phyloP scores from a whole-genome alignment of 1,284 basidiomycete species.

The Malassezia caprae region DNA sequence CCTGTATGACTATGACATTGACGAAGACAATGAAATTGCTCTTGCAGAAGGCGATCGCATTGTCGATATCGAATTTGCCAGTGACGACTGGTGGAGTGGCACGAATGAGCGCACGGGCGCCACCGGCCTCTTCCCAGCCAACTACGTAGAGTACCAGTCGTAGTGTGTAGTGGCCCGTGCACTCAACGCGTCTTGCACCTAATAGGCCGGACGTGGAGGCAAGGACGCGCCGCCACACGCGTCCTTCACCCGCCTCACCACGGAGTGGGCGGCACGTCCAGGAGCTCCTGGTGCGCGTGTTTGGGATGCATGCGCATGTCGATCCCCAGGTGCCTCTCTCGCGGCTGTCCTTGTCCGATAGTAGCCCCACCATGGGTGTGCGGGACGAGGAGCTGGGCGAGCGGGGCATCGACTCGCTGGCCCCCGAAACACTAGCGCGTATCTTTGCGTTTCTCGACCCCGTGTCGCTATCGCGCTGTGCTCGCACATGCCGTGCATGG shows the following conservation, averaged over 20 bases:
- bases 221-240: not conserved
- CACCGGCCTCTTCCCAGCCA: conserved; percentile 55
- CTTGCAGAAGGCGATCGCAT: conserved; percentile 44
- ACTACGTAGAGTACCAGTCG: conserved; percentile 29
- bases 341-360: not conserved
- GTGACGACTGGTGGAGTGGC: conserved; percentile 47
- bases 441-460: conserved; percentile 68
- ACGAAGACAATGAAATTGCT: conserved; percentile 42
- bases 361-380: not conserved
- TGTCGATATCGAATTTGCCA: conserved; percentile 41
- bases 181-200: not conserved
- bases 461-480: conserved; percentile 57
- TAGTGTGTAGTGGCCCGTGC: conserved; percentile 3
- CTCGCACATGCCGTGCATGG: conserved; percentile 56
- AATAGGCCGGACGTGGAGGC: not conserved
- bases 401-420: conserved; percentile 14
- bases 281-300: not conserved
- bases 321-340: not conserved
- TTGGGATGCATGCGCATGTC: not conserved
- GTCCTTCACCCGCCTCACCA: not conserved
- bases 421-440: conserved; percentile 65
- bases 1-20: conserved; percentile 46
- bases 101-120: conserved; percentile 33
- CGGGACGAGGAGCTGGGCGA: not conserved
- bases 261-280: not conserved